Base-by-base conservation (phyloP, 208 protist species). In the Trypanosoma caninum region DNA sequence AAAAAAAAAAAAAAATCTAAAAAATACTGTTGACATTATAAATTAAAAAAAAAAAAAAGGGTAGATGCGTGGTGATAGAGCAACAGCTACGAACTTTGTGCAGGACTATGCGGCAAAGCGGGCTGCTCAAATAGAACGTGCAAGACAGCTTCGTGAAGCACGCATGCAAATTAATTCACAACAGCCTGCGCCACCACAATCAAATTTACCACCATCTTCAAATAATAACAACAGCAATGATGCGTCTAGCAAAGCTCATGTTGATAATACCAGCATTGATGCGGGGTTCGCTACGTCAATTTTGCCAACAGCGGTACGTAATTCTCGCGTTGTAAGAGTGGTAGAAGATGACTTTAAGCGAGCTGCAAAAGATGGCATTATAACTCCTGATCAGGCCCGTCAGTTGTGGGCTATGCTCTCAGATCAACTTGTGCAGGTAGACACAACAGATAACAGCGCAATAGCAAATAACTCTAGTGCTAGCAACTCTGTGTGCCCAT, bases 331-430 rank as follows among this genome's bases (percentile, higher is more conserved):
- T 34, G 65, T 86, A n/a, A 74, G 87, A 38, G 74, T 93, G 9
- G 68, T 73, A 30, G 80, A 93, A 35, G 71, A 74, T 1, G 81
- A 93, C 54, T 93, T 93, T 46, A 84, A 84, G 56, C 57, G 76
- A 25, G 87, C 87, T 13, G 82, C 83, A 23, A 65, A 83, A 34
- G 64, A 76, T 0, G 83, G 83, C 44, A 86, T 93, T 45, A 93
- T 93, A 68, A 93, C 81, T 8, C 79, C 80, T 2, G 87, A 91
- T 57, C 87, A 93, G 59, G 80, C 83, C 0, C 72, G 83, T 7
- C 87, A 93, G 68, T 76, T 93, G 30, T 93, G 87, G 87, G 87
- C 83, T 13, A 93, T 93, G 83, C 65, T 91, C 10, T 90, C 80
- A 25, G 84, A 89, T 46, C 79, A 91, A 50, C 74, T 87, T 35